phyloP scores from a whole-genome alignment of 148 eudicot species.

The Camellia lanceoleosa region DNA sequence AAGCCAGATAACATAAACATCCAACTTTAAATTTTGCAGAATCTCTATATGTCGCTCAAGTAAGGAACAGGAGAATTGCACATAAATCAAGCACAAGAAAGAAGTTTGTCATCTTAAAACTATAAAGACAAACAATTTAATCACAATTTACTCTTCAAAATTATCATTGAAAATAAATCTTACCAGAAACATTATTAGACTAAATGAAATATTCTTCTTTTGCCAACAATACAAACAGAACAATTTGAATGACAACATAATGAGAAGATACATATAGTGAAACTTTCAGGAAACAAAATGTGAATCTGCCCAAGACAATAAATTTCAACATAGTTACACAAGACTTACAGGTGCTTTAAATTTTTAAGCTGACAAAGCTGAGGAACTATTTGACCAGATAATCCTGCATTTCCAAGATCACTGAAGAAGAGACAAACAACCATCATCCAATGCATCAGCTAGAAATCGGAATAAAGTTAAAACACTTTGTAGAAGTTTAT shows the following conservation, averaged over 20 bases:
- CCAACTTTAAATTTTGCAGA: neutral
- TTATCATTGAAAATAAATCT: neutral
- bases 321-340: neutral
- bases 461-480: neutral
- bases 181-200: neutral
- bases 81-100: neutral
- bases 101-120: neutral
- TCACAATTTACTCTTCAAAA: too few relatives aligned
- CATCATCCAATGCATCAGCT: neutral
- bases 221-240: neutral
- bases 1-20: neutral
- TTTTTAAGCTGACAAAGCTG: slow-evolving; percentile 49
- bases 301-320: neutral
- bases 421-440: slow-evolving; percentile 25
- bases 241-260: neutral
- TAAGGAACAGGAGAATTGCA: neutral
- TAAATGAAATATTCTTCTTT: neutral
- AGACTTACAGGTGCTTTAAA: slow-evolving; percentile 57
- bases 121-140: neutral
- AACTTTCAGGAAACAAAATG: neutral
- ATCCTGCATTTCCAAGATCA: slow-evolving; percentile 63
- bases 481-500: neutral
- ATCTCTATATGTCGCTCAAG: neutral
- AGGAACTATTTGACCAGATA: slow-evolving; percentile 54
- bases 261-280: neutral